Conservation (phyloP, 352 stramenopile species). For the Phytophthora colocasiae region DNA sequence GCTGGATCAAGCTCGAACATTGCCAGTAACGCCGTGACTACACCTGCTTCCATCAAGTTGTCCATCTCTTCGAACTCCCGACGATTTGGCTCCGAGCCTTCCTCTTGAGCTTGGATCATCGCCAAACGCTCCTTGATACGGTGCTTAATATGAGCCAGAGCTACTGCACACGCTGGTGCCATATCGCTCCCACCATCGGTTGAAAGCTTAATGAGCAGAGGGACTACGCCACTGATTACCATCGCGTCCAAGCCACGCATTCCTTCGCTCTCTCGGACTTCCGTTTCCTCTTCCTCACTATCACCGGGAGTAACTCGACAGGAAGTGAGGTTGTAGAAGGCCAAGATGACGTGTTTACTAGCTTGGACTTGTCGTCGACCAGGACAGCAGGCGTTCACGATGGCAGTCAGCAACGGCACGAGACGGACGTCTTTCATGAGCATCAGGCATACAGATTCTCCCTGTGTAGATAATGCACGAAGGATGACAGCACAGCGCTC, state of each 20-base stretch:
- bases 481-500: constrained; percentile 79
- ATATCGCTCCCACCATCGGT: constrained; percentile 58
- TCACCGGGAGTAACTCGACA: constrained; percentile 39
- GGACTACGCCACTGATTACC: constrained; percentile 59
- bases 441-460: constrained; percentile 46
- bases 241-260: constrained; percentile 53
- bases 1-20: constrained; percentile 82
- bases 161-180: constrained; percentile 69
- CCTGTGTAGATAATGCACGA: constrained; percentile 64
- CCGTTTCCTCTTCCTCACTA: background rate
- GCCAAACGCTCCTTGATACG: constrained; percentile 58
- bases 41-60: constrained; percentile 75
- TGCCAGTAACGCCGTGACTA: constrained; percentile 71
- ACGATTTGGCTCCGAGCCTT: constrained; percentile 16
- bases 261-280: constrained; percentile 20
- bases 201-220: constrained; percentile 72
- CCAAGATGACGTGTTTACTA: constrained; percentile 66
- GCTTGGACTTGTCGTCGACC: constrained; percentile 49
- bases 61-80: constrained; percentile 35
- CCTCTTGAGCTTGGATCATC: constrained; percentile 28
- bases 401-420: constrained; percentile 52
- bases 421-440: constrained; percentile 66
- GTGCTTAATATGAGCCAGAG: constrained; percentile 83
- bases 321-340: constrained; percentile 79
- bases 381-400: constrained; percentile 44